Percentiles rank a stretch among this genome's conserved stretches.
These are phyloP conservation scores for Tylopilus sp. DNA, from an alignment of 768 basidiomycete genomes.

Conservation along the genomic window DNA sequence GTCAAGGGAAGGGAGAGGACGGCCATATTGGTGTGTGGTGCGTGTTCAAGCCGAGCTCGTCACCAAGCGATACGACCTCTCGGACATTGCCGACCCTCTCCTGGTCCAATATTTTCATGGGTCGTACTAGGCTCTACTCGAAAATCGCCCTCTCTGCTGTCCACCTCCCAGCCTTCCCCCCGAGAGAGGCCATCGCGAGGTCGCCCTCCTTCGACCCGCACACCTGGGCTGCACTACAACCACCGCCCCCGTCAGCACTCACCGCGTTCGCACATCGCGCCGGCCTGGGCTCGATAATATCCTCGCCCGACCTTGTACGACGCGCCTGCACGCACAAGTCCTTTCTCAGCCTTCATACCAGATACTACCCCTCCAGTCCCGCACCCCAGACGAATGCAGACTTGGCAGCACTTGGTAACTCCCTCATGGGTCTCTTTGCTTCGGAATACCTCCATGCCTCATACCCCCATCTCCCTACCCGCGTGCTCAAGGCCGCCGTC, in stretches of 20 bases:
- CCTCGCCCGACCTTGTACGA: constrained; percentile 51
- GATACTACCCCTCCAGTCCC: constrained; percentile 54
- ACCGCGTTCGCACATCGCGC: constrained; percentile 74
- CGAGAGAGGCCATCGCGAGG: constrained; percentile 47
- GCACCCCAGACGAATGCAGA: constrained; percentile 67
- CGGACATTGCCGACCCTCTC: constrained; percentile 29
- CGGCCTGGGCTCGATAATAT: constrained; percentile 59
- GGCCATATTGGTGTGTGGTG: constrained; percentile 55
- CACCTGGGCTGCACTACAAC: constrained; percentile 68
- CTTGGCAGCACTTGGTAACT: constrained; percentile 76
- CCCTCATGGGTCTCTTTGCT: constrained; percentile 87
- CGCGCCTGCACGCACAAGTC: constrained; percentile 83
- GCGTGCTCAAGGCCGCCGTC: constrained; percentile 86
- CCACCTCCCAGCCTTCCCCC: constrained; percentile 56
- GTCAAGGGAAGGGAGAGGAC: constrained; percentile 84
- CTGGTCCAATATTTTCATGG: constrained; percentile 36
- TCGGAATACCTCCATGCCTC: constrained; percentile 74
- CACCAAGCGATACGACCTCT: constrained; percentile 2
- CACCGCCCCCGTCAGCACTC: constrained; percentile 67
- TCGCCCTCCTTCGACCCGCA: constrained; percentile 52
- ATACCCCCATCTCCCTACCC: constrained; percentile 89
- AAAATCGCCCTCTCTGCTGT: constrained; percentile 55
- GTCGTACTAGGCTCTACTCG: constrained; percentile 52
- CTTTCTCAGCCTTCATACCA: constrained; percentile 51
- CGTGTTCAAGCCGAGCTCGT: constrained; percentile 4